These are phyloP conservation scores for Luffa aegyptiaca DNA, from an alignment of 306 rosid genomes.

Conservation along the genomic window DNA sequence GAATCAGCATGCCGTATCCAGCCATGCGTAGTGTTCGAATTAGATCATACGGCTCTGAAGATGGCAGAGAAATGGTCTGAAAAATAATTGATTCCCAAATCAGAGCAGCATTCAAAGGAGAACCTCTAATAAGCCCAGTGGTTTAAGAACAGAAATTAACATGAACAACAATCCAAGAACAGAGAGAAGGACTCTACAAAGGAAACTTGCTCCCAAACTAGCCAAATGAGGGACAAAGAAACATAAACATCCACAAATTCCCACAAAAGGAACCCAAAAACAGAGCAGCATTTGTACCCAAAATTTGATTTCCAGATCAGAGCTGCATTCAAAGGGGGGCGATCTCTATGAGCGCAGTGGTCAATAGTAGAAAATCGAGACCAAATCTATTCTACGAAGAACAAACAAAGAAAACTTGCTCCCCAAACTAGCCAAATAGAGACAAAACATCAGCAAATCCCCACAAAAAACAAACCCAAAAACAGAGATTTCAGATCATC, in stretches of 20 bases:
- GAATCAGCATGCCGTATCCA: slow-evolving; percentile 65
- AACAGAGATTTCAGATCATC: neutral
- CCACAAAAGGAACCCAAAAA: neutral
- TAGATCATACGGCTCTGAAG: slow-evolving; percentile 43
- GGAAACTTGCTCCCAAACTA: neutral
- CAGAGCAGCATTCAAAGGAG: neutral
- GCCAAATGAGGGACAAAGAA: neutral
- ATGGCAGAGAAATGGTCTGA: slow-evolving; percentile 40
- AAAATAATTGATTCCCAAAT: slow-evolving; percentile 4
- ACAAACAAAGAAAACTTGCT: neutral
- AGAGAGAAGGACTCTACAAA: neutral
- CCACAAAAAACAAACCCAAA: neutral
- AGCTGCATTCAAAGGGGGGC: neutral
- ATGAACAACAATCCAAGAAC: neutral
- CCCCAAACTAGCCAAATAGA: neutral
- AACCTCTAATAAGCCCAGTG: neutral
- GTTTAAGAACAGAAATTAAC: neutral
- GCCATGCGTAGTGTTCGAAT: slow-evolving; percentile 84
- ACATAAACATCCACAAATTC: neutral
- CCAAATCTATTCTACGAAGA: neutral
- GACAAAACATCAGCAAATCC: neutral
- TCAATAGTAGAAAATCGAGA: neutral
- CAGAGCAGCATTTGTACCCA: neutral
- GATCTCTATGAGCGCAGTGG: neutral
- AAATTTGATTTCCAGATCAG: slow-evolving; percentile 1